Percentiles rank a stretch among this genome's conserved stretches.
Conservation (phyloP, 768 basidiomycete species). For the Tricholoma sp. region DNA sequence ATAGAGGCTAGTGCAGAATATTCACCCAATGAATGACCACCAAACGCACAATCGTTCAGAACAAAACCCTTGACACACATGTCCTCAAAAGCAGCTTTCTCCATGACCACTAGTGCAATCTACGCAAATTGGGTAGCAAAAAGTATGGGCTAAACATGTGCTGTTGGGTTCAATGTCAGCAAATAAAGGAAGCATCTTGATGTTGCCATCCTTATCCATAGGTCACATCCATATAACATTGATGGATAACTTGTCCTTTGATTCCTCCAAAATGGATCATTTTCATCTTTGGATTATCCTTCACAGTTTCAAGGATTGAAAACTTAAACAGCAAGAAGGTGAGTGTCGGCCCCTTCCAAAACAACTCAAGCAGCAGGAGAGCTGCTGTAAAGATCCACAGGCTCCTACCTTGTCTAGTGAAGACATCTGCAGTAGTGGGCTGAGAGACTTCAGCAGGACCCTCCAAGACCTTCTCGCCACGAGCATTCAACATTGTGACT, state of each 20-base stretch:
- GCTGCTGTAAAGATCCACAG: conserved; percentile 91
- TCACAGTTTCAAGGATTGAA: conserved; percentile 97
- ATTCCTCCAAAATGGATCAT: no score
- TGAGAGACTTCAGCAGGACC: conserved; percentile 94
- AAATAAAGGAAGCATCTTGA: conserved; percentile 95
- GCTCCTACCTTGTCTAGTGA: conserved; percentile 97
- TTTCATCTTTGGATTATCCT: no score
- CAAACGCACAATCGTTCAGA: conserved; percentile 88
- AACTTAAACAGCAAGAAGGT: conserved; percentile 95
- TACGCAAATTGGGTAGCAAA: conserved; percentile 99
- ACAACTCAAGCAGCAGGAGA: conserved; percentile 94
- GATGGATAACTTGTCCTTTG: conserved; percentile 95
- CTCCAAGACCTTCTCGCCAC: no score
- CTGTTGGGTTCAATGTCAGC: conserved; percentile 94
- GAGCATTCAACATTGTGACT: conserved; percentile 78
- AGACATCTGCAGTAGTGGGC: conserved; percentile 89
- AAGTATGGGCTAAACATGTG: conserved; percentile 98
- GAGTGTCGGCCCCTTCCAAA: conserved; percentile 95
- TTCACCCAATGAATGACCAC: no score
- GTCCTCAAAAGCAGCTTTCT: conserved; percentile 98
- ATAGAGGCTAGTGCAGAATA: conserved; percentile 95
- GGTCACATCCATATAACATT: conserved; percentile 99
- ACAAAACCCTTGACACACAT: conserved; percentile 96
- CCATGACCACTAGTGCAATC: conserved; percentile 96
- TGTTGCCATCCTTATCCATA: conserved; percentile 98